phyloP scores from a whole-genome alignment of 2,329 filamentous ascomycete species.

The Fusarium piperis region DNA sequence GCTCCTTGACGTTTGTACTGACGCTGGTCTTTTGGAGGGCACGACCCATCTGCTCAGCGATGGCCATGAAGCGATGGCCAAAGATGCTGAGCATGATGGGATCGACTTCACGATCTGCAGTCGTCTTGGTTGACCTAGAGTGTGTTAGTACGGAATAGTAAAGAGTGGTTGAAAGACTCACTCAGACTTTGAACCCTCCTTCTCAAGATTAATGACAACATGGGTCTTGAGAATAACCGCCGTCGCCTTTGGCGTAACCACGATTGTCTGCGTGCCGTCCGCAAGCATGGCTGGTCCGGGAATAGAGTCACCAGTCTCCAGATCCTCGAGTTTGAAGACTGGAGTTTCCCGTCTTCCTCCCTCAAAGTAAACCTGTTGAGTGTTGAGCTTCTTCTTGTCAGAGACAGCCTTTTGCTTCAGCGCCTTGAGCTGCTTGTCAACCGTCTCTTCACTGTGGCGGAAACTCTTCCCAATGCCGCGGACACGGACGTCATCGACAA shows the following conservation, averaged over 20 bases:
- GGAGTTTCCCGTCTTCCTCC: slow-evolving; percentile 80
- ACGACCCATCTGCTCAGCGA: slow-evolving; percentile 85
- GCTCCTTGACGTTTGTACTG: slow-evolving; percentile 83
- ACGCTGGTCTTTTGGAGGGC: slow-evolving; percentile 84
- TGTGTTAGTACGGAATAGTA: not conserved
- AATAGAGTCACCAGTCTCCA: slow-evolving; percentile 77
- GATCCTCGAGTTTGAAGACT: slow-evolving; percentile 82
- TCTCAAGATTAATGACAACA: slow-evolving; percentile 85
- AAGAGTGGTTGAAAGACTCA: slow-evolving; percentile 28
- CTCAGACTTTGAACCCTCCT: slow-evolving; percentile 55
- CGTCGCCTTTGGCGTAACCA: slow-evolving; percentile 80
- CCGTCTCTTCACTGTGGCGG: slow-evolving; percentile 79
- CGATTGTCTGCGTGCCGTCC: slow-evolving; percentile 90
- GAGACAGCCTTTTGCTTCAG: slow-evolving; percentile 68
- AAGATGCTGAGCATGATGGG: slow-evolving; percentile 84
- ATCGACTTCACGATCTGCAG: slow-evolving; percentile 64
- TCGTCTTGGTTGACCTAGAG: slow-evolving; percentile 33
- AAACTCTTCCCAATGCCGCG: slow-evolving; percentile 91
- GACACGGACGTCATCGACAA: slow-evolving; percentile 89
- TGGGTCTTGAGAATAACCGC: slow-evolving; percentile 86
- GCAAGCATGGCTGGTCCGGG: slow-evolving; percentile 86
- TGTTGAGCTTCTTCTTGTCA: slow-evolving; percentile 70
- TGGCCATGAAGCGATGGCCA: slow-evolving; percentile 85
- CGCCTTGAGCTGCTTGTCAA: slow-evolving; percentile 82
- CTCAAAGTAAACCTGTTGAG: slow-evolving; percentile 82